A percentile compares a stretch with the other conserved stretches of the same genome.
These are phyloP conservation scores for Prunus persica DNA, from an alignment of 306 rosid species.

Conservation along the genomic window Prunus_persica_NCBIv2 NC_034013.1:5217501-5218000, in stretches of 20 bases:
- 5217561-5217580: not conserved
- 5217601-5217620: not conserved
- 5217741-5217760: not conserved
- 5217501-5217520: constrained; percentile 58
- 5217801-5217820: too few species aligned
- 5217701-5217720: not conserved
- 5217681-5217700: not conserved
- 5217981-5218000: not conserved
- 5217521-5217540: not conserved
- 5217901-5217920: too few species aligned
- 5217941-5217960: too few species aligned
- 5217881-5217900: too few species aligned
- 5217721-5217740: not conserved
- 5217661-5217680: constrained; percentile 1
- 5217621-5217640: not conserved
- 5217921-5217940: too few species aligned
- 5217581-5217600: constrained; percentile 6
- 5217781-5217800: not conserved
- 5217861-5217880: too few species aligned
- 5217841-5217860: too few species aligned
- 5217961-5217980: not conserved
- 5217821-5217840: too few species aligned
- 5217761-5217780: not conserved
- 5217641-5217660: not conserved
- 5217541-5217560: not conserved